A percentile compares a stretch with the other conserved stretches of the same genome.
Evolutionary conservation across 169 alveolate genomes (phyloP).

Genomic region (Neospora caninum): DNA sequence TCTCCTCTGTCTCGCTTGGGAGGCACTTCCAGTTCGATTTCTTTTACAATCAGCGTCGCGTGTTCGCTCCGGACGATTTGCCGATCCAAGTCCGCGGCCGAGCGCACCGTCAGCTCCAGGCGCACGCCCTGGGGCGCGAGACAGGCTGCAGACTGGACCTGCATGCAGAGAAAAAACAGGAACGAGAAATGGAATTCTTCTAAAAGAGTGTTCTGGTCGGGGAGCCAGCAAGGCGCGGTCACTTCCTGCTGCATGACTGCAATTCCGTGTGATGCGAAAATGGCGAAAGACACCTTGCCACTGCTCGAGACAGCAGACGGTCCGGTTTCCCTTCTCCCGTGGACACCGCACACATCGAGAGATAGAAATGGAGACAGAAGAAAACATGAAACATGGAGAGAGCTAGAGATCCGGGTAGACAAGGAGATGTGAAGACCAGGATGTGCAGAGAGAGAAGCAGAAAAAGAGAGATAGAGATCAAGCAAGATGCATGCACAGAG

Average conservation of each 20-base stretch:
- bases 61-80: slow-evolving; percentile 87
- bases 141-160: slow-evolving; percentile 84
- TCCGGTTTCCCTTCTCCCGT: no score
- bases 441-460: no score
- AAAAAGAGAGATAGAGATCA: no score
- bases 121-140: slow-evolving; percentile 72
- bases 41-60: slow-evolving; percentile 86
- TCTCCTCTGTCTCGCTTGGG: slow-evolving; percentile 61
- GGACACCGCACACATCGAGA: no score
- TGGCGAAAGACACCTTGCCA: no score
- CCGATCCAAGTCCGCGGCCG: slow-evolving; percentile 82
- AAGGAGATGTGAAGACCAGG: no score
- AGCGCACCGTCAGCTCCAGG: slow-evolving; percentile 77
- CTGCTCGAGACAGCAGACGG: no score
- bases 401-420: no score
- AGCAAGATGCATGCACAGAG: no score
- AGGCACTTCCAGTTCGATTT: slow-evolving; percentile 91
- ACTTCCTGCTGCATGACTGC: no score
- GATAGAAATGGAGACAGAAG: not conserved
- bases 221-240: not conserved
- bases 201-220: not conserved
- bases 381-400: no score
- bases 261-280: no score
- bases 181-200: not conserved
- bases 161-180: not conserved